Percentiles rank a stretch among this genome's conserved stretches.
phyloP scores from a whole-genome alignment of 441 rosid genomes.

The Breynia disticha region DNA sequence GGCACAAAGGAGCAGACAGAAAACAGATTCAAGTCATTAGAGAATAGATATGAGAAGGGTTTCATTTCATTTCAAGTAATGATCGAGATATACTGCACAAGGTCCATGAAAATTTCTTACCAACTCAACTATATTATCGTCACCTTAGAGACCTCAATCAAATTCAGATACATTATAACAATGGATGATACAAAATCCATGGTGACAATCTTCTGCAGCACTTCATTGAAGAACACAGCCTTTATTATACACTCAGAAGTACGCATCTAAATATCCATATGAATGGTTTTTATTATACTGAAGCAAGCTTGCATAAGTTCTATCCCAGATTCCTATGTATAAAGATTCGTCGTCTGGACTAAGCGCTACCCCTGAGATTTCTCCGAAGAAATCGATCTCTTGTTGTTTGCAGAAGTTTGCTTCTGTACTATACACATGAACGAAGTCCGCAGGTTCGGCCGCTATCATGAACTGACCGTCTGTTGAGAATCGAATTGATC shows the following conservation, averaged over 20 bases:
- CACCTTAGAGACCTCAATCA: neutral
- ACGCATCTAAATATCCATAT: constrained; percentile 43
- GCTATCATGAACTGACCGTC: constrained; percentile 42
- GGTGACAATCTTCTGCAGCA: neutral
- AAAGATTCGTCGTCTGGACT: constrained; percentile 47
- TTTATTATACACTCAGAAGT: constrained; percentile 17
- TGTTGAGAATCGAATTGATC: constrained; percentile 38
- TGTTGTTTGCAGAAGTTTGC: constrained; percentile 30
- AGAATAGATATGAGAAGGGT: no score
- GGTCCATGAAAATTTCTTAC: no score
- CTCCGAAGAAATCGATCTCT: constrained; percentile 56
- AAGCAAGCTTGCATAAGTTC: constrained; percentile 49
- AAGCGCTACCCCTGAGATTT: constrained; percentile 44
- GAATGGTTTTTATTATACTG: constrained; percentile 36
- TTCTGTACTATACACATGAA: constrained; percentile 34
- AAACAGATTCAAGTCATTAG: no score
- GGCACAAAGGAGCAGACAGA: no score
- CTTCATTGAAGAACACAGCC: neutral
- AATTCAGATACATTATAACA: neutral
- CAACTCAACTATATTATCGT: no score
- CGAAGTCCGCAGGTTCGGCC: constrained; percentile 56
- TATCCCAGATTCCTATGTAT: constrained; percentile 47
- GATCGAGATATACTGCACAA: no score
- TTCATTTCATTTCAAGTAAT: no score
- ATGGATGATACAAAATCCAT: neutral